A percentile compares a stretch with the other conserved stretches of the same genome.
Conservation (phyloP, 768 basidiomycete species). For the Serendipita vermifera region DNA sequence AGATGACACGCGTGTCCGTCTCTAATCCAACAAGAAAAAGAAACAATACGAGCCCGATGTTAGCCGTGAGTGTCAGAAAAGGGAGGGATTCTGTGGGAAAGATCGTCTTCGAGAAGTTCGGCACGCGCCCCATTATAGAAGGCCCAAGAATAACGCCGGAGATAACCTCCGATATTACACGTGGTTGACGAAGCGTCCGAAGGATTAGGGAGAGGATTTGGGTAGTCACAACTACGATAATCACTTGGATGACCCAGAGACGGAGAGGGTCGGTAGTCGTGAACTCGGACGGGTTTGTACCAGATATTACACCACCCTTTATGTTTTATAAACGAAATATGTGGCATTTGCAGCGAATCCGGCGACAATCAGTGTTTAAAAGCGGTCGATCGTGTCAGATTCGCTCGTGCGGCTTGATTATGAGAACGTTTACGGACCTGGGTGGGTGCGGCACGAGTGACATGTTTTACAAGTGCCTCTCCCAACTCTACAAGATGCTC, state of each 20-base stretch:
- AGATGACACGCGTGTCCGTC: slow-evolving; percentile 59
- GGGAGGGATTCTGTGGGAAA: slow-evolving; percentile 30
- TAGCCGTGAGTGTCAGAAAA: slow-evolving; percentile 57
- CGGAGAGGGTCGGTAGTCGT: slow-evolving; percentile 53
- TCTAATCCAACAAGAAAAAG: slow-evolving; percentile 79
- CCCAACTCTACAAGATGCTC: slow-evolving; percentile 8
- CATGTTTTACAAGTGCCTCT: neutral
- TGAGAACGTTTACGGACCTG: neutral
- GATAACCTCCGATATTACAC: slow-evolving; percentile 89
- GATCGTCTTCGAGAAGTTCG: slow-evolving; percentile 39
- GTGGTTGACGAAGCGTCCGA: slow-evolving; percentile 64
- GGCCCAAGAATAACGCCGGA: slow-evolving; percentile 76
- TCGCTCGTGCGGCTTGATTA: neutral
- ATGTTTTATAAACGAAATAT: neutral
- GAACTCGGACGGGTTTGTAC: slow-evolving; percentile 55
- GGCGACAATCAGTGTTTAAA: neutral
- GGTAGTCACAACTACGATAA: slow-evolving; percentile 41
- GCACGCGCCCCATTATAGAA: slow-evolving; percentile 46
- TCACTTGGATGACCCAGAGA: slow-evolving; percentile 64
- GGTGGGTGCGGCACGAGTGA: slow-evolving; percentile 6
- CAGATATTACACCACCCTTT: slow-evolving; percentile 69
- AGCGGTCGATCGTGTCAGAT: neutral
- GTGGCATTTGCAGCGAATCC: neutral
- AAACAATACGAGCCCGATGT: slow-evolving; percentile 62
- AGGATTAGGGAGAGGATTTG: slow-evolving; percentile 58